Conservation (phyloP, 2,329 filamentous ascomycete species). For the Orbilia brochopaga region DNA sequence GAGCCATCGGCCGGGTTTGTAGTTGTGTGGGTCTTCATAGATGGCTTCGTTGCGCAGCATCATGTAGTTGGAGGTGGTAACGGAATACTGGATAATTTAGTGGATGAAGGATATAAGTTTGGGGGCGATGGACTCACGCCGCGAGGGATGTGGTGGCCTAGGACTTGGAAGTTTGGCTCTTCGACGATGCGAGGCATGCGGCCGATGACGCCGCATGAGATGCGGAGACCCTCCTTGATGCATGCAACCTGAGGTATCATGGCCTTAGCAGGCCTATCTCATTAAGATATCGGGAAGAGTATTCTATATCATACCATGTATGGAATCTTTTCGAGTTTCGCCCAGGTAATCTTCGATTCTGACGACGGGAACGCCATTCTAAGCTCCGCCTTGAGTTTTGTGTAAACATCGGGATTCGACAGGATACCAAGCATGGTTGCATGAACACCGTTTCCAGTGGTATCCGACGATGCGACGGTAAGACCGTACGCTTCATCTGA, state of each 20-base stretch:
- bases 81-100: conserved; percentile 12
- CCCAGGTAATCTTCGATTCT: conserved; percentile 19
- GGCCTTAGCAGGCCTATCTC: background rate
- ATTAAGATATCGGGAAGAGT: background rate
- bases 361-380: conserved; percentile 12
- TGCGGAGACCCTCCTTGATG: conserved; percentile 28
- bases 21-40: conserved; percentile 22
- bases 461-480: conserved; percentile 29
- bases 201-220: conserved; percentile 21
- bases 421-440: conserved; percentile 25
- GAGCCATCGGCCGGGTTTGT: conserved; percentile 21
- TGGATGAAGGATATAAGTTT: background rate
- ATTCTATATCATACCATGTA: conserved; percentile 20
- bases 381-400: conserved; percentile 18
- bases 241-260: conserved; percentile 12
- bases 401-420: conserved; percentile 15
- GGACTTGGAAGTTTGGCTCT: conserved; percentile 19
- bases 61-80: conserved; percentile 28
- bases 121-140: conserved; percentile 9
- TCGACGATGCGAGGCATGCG: conserved; percentile 31
- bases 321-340: conserved; percentile 19
- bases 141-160: conserved; percentile 22
- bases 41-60: conserved; percentile 22
- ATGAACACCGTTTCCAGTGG: conserved; percentile 31
- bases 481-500: conserved; percentile 30